Base-by-base conservation (phyloP, 108 stramenopile species). In the Mayamaea pseudoterrestris region DNA sequence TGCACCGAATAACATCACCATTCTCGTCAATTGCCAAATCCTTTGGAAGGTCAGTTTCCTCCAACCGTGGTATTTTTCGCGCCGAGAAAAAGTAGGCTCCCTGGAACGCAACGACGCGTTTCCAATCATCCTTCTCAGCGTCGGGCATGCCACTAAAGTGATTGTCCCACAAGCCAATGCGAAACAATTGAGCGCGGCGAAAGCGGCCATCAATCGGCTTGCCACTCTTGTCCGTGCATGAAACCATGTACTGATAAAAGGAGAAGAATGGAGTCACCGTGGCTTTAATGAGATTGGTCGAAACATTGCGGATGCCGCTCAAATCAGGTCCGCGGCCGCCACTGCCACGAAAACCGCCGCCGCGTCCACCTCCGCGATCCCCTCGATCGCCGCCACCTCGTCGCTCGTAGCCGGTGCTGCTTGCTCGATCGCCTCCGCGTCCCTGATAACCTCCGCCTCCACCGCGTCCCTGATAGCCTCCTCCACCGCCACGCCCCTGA, bases 181-280 rank as follows among this genome's bases (percentile, higher is more conserved):
- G 14, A 46, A 78, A 78, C 31, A 78, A 50, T 8, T 48, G 41
- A 14, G 29, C 32, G 13, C 76, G 71, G 2, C 70, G 45, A 31
- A 41, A 41, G 13, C 62, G 60, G 29, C 67, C 65, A 21, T 78
- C 76, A 25, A 78, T 57, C 12, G 28, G 47, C 8, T 60, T 41
- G 28, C 68, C 71, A 7, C 54, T 47, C 22, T 46, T 37, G 24
- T 55, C 52, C 8, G 22, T 23, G 31, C 25, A 46, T 24, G 63
- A 48, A 2, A 78, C 41, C 20, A 60, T 53, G 41, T 73, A 78
- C 28, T 69, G 39, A 47, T 41, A 70, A 48, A 78, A 78, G 16
- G 47, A 47, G 27, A 78, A 65, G 41, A 44, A 43, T 31, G 61
- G 68, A 16, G 65, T 36, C 30, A 51, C 26, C 18, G 18, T n/a